Evolutionary conservation across 495 filamentous ascomycete genomes (phyloP).

Genomic region (Neurospora sp.): DNA sequence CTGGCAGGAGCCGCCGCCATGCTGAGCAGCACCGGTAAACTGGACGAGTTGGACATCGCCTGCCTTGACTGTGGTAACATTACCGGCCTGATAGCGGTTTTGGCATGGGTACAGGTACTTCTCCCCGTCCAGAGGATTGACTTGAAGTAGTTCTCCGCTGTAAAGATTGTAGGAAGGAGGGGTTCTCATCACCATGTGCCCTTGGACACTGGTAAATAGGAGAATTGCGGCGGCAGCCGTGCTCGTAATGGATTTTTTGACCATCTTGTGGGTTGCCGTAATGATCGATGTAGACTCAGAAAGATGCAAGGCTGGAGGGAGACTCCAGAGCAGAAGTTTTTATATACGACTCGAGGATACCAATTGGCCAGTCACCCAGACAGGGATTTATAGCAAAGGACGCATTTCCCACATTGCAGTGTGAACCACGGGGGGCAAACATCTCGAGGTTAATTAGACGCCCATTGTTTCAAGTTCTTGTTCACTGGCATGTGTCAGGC

Average conservation of each 20-base stretch:
- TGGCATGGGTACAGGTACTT: constrained; percentile 68
- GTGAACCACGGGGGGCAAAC: neutral
- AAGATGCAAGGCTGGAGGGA: neutral
- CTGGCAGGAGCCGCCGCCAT: constrained; percentile 74
- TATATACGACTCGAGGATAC: neutral
- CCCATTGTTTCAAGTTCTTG: neutral
- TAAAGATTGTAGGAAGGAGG: constrained; percentile 48
- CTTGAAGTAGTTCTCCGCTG: constrained; percentile 30
- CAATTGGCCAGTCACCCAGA: neutral
- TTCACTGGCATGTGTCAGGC: neutral
- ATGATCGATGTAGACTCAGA: neutral
- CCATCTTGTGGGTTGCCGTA: neutral
- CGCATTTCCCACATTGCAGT: neutral
- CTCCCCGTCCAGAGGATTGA: constrained; percentile 44
- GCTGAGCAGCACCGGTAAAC: constrained; percentile 48
- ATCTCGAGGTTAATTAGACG: neutral
- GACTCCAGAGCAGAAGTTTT: neutral
- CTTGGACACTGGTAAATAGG: constrained; percentile 36
- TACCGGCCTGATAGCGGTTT: constrained; percentile 1
- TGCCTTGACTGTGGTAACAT: constrained; percentile 20
- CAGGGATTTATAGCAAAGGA: neutral
- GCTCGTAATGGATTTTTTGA: neutral
- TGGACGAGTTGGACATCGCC: constrained; percentile 36
- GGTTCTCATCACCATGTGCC: constrained; percentile 56
- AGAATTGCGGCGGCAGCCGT: constrained; percentile 8